Base-by-base conservation (phyloP, 306 rosid genomes). In the Cicer judaicum region DNA sequence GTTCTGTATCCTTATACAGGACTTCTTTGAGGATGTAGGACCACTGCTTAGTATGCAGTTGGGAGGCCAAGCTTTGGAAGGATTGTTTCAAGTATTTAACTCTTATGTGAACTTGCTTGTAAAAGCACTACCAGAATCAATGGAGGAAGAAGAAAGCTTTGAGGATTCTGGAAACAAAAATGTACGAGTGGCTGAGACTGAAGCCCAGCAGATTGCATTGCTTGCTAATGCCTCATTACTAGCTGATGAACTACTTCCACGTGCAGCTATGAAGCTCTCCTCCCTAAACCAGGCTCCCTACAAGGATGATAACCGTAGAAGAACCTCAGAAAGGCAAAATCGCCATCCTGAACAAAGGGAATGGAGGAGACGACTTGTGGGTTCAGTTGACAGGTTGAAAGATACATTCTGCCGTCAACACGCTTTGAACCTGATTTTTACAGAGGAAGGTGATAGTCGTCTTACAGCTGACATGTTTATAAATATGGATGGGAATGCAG, bases 261-360 rank as follows among this genome's bases (percentile, higher is more conserved):
- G 99, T 49, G 98, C 96, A 43, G 99, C 96, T 82, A 89, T 92
- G 98, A 95, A 95, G 80, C 91, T 95, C 72, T 55, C 97, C 84
- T 92, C 97, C 8, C 41, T 80, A 61, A 89, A 52, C 86, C 92
- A 85, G 82, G 78, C 85, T 77, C 57, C 84, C n/a, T 75, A 59
- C 79, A 88, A 74, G 78, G 98, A 89, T 66, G 98, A 92, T 75
- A 82, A 74, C 59, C 92, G 93, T 52, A 90, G 91, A 81, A 82
- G 89, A 83, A 71, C 82, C 72, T 82, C 88, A 19, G 98, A 95
- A 61, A 90, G 93, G 86, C 97, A 91, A 81, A 92, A 92, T 70
- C 99, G 98, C 57, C 97, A 95, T 82, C 98, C 98, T 75, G 99
- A 92, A 84, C 99, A 92, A 83, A 88, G 99, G 84, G 99, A 92